Base-by-base conservation (phyloP, 352 stramenopile species). In the Globisporangium lucens region DNA sequence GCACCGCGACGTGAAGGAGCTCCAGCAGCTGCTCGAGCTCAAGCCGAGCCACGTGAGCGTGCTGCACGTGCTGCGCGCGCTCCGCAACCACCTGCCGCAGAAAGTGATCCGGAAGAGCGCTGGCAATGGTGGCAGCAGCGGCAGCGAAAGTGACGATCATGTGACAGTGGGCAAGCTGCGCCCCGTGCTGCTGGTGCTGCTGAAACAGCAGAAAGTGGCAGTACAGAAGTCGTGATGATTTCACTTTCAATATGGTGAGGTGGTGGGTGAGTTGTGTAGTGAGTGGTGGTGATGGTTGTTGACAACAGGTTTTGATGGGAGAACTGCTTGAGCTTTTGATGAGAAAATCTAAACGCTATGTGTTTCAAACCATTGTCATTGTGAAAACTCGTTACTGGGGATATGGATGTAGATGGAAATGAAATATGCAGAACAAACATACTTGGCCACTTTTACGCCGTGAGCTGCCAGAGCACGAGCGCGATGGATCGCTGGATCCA, bases 401-500 rank as follows among this genome's bases (percentile, higher is more conserved):
- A 51, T 51, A 51, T 51, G 36, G 2, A 38, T 58, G 55, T 8
- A 60, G 15, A 60, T 61, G 20, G 9, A 15, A 47, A 61, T 43
- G 24, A 10, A 70, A 70, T 33, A 70, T 36, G 49, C 55, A 66
- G 20, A 56, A 24, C 30, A 41, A 56, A 24, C 30, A 41, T 24
- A 27, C 29, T 60, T 33, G 24, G 1, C 20, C 33, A 27, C 20
- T 22, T 53, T 53, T 81, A 87, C 20, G 62, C 65, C 30, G 78
- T 70, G 22, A 83, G 72, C 65, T 96, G 82, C 87, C 87, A 96
- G 12, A 94, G 76, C 63, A 90, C 79, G 66, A 96, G 76, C 43
- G 87, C 89, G 20, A 96, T 85, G 0, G 85, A 89, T 29, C 89
- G 87, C 68, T 96, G 84, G 33, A 91, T 76, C 89, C 89, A 96